phyloP scores from a whole-genome alignment of 805 yeast species.

The Blastobotrys terrestris region DNA sequence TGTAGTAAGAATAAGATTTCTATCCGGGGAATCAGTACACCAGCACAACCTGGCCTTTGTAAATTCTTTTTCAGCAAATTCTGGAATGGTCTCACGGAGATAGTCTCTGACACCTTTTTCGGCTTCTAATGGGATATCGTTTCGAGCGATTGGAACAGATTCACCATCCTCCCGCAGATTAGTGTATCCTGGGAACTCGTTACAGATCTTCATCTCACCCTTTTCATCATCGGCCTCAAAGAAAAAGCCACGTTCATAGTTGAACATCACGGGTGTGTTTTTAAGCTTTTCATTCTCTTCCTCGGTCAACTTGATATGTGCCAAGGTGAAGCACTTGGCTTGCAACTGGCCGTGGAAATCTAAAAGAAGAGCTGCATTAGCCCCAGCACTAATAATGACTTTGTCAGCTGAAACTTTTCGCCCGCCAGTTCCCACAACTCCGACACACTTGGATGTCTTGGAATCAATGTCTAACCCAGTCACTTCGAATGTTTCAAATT shows the following conservation, averaged over 20 bases:
- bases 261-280: constrained; percentile 34
- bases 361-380: constrained; percentile 32
- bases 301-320: constrained; percentile 34
- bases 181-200: constrained; percentile 1
- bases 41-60: constrained; percentile 31
- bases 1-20: constrained; percentile 25
- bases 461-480: constrained; percentile 9
- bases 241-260: constrained; percentile 36
- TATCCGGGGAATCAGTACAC: constrained; percentile 35
- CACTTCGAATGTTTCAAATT: constrained; percentile 26
- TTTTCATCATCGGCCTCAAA: constrained; percentile 35
- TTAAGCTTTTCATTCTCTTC: constrained; percentile 31
- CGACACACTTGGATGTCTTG: not conserved
- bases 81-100: constrained; percentile 31
- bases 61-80: constrained; percentile 29
- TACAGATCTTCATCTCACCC: constrained; percentile 1
- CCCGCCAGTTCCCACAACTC: constrained; percentile 20
- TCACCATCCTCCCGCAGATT: not conserved
- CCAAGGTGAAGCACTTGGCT: constrained; percentile 40
- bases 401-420: constrained; percentile 22
- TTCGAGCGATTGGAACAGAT: not conserved
- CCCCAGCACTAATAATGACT: constrained; percentile 37
- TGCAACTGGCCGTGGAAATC: constrained; percentile 34
- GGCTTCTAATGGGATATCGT: not conserved
- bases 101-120: constrained; percentile 8